phyloP scores from a whole-genome alignment of 306 rosid genomes.

The Castanopsis chinensis region DNA sequence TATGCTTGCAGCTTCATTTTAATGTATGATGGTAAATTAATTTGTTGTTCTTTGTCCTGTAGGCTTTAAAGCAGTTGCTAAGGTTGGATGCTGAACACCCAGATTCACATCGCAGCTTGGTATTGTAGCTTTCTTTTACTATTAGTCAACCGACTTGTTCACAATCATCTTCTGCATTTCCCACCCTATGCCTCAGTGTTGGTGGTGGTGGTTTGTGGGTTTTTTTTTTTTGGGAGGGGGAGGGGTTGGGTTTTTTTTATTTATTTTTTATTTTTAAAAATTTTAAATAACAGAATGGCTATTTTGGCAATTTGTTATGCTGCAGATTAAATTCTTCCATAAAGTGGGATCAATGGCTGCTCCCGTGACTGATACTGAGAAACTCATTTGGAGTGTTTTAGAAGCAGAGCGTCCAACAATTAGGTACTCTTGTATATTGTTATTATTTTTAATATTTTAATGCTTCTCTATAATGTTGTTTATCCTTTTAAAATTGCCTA shows the following conservation, averaged over 20 bases:
- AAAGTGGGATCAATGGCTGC: constrained; percentile 64
- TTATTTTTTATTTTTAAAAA: background rate
- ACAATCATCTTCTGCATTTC: too few relatives aligned
- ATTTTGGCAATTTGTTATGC: constrained; percentile 24
- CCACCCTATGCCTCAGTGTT: background rate
- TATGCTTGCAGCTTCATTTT: background rate
- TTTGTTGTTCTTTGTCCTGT: constrained; percentile 16
- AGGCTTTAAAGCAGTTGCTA: constrained; percentile 92
- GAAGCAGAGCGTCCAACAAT: constrained; percentile 84
- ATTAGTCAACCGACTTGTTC: background rate
- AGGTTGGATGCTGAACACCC: constrained; percentile 92
- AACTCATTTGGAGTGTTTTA: constrained; percentile 82
- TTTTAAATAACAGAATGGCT: background rate
- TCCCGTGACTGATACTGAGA: constrained; percentile 70
- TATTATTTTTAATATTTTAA: background rate
- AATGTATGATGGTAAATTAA: background rate
- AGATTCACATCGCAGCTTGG: constrained; percentile 91
- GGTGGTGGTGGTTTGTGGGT: background rate
- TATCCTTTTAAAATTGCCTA: background rate
- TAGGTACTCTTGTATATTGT: constrained; percentile 47
- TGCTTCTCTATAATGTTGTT: background rate
- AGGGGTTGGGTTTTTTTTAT: background rate
- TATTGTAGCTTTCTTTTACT: constrained; percentile 30
- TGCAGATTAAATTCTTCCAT: constrained; percentile 88
- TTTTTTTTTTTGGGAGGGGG: too few relatives aligned